Evolutionary conservation across 495 filamentous ascomycete genomes (phyloP), one percentile per base, ranked within the genome.

Genomic region (Daldinia decipiens): DNA sequence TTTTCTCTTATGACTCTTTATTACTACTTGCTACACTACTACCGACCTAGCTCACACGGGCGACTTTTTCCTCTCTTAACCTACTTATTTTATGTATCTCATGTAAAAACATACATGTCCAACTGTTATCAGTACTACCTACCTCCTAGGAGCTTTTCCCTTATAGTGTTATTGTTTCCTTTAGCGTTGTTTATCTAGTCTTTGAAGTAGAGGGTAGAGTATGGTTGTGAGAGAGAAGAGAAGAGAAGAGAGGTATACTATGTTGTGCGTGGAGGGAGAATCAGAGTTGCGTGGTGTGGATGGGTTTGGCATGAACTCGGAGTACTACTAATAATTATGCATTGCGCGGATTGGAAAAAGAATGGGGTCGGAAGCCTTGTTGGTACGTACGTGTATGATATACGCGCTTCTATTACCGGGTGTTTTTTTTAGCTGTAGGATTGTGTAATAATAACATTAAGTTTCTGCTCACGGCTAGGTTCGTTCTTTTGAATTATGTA

Each of bases 371-470:
- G 12, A 15, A 53, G 11, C 26, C 12, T 15, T 24, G 24, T 31
- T 52, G 34, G 21, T 54, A 24, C 21, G 63, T 59, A 47, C 45
- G 32, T 56, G 51, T 68, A 62, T 52, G 59, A 68, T 53, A 59
- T 56, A 52, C 62, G 57, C 59, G 59, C 59, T 39, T 56, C 57
- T 58, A 15, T 39, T 58, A 45, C 47, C 47, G 26, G 27, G 15
- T 50, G 13, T 51, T 34, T 58, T 60, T n/a, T 58, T 60, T 61
- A 57, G 13, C 26, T 67, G 56, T 67, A 67, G 47, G 50, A 60
- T 60, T 45, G 65, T 67, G 65, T 61, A 65, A 65, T 67, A 47
- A 55, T 43, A 45, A 61, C 31, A 24, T 11, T 47, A 31, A 67
- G 50, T 53, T 53, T 27, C 50, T 53, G 2, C 27, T 53, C 50